These are phyloP conservation scores for Boletus edulis DNA, from an alignment of 768 basidiomycete genomes.

Conservation along the genomic window DNA sequence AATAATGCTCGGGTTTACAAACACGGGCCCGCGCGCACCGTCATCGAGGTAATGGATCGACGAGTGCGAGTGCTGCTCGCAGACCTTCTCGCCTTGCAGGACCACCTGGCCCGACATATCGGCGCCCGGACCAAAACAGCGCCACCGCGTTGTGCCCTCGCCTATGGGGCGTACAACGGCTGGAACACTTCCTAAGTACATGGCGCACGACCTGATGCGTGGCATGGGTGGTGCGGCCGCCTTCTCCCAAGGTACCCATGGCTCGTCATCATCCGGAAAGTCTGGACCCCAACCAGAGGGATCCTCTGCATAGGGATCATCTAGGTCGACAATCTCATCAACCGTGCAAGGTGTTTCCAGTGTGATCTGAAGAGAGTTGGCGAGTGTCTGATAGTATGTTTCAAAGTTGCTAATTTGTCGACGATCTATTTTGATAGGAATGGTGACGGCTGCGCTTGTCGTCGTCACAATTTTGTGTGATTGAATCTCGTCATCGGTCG, in stretches of 20 bases:
- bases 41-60: slow-evolving; percentile 19
- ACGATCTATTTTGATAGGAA: slow-evolving; percentile 4
- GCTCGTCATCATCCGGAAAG: slow-evolving; percentile 16
- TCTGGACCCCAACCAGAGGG: neutral
- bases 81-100: neutral
- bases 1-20: slow-evolving; percentile 8
- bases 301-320: neutral
- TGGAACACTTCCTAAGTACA: neutral
- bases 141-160: neutral
- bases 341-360: neutral
- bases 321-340: neutral
- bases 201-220: neutral
- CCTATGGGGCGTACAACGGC: neutral
- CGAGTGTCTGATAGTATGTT: slow-evolving; percentile 12
- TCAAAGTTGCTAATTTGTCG: slow-evolving; percentile 9
- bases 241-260: slow-evolving; percentile 21
- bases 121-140: neutral
- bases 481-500: slow-evolving; percentile 4
- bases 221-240: neutral
- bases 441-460: slow-evolving; percentile 1
- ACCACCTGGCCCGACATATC: slow-evolving; percentile 2
- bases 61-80: neutral
- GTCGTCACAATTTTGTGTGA: slow-evolving; percentile 3
- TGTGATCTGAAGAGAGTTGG: neutral
- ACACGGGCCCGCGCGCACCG: slow-evolving; percentile 14